Evolutionary conservation across 805 yeast genomes (phyloP).

Genomic region (Kodamaea jinghongensis): DNA sequence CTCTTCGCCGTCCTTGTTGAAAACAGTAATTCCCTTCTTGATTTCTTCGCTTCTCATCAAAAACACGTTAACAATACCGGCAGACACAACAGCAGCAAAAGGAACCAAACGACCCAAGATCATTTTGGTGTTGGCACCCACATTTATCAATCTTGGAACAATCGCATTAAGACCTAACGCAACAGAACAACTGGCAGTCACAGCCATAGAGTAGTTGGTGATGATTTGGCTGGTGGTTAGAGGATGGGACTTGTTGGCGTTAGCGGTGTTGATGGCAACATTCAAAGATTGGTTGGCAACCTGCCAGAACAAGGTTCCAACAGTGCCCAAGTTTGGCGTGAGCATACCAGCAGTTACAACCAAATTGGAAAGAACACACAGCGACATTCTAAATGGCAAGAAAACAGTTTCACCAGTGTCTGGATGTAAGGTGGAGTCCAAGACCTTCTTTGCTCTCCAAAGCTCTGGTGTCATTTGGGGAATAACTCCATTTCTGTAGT

Average conservation of each 20-base stretch:
- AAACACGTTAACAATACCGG: constrained; percentile 94
- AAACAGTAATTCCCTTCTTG: constrained; percentile 76
- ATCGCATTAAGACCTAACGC: constrained; percentile 89
- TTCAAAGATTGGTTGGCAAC: constrained; percentile 94
- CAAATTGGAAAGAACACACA: constrained; percentile 87
- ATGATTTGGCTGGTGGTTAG: constrained; percentile 73
- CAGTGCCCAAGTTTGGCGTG: constrained; percentile 86
- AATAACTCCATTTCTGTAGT: constrained; percentile 67
- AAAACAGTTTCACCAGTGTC: constrained; percentile 93
- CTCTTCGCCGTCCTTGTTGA: constrained; percentile 59
- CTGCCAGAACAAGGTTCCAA: constrained; percentile 96
- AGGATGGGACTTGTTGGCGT: constrained; percentile 94
- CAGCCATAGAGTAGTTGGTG: constrained; percentile 83
- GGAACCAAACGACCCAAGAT: constrained; percentile 88
- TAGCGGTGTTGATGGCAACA: constrained; percentile 95
- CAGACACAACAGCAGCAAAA: constrained; percentile 97
- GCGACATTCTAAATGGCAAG: constrained; percentile 95
- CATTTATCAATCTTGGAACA: constrained; percentile 76
- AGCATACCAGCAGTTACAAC: constrained; percentile 98
- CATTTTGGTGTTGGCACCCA: constrained; percentile 68
- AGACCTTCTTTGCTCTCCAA: constrained; percentile 83
- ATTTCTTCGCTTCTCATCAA: constrained; percentile 96
- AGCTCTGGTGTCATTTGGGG: constrained; percentile 70
- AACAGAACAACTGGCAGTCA: constrained; percentile 90
- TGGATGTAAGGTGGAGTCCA: constrained; percentile 94